These are phyloP conservation scores for Leishmania braziliensis DNA, from an alignment of 208 protist species.

Conservation along the genomic window DNA sequence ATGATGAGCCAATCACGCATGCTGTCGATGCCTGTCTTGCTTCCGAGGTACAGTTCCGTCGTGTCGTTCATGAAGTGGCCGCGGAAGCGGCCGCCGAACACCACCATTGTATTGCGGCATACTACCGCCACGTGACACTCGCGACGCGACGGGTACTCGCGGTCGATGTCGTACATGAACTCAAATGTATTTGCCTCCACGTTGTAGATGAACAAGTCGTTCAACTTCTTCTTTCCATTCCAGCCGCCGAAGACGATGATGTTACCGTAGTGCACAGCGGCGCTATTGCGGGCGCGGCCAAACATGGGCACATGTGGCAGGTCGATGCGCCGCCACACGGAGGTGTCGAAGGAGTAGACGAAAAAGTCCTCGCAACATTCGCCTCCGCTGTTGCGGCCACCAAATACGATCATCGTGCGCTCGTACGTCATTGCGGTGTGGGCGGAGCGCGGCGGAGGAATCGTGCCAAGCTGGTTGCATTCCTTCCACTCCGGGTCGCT, in stretches of 20 bases:
- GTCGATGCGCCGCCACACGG: constrained; percentile 68
- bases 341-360: constrained; percentile 81
- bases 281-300: constrained; percentile 84
- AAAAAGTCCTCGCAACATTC: constrained; percentile 89
- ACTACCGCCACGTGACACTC: constrained; percentile 88
- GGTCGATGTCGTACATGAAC: constrained; percentile 57
- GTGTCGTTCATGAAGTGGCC: constrained; percentile 88
- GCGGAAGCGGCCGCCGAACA: constrained; percentile 89
- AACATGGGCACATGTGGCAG: constrained; percentile 47
- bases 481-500: constrained; percentile 43
- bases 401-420: constrained; percentile 89
- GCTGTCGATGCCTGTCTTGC: constrained; percentile 51
- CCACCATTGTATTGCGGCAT: constrained; percentile 87
- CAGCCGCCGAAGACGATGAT: constrained; percentile 89
- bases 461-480: constrained; percentile 55
- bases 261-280: constrained; percentile 79
- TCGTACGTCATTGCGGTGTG: constrained; percentile 88
- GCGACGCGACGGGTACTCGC: constrained; percentile 71
- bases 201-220: constrained; percentile 86
- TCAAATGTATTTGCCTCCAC: constrained; percentile 80
- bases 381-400: constrained; percentile 71
- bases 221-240: constrained; percentile 89
- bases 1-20: constrained; percentile 67
- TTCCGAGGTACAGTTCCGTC: constrained; percentile 70
- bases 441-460: constrained; percentile 65